These are phyloP conservation scores for Schizochytrium sp. DNA, from an alignment of 108 stramenopile species.

Conservation along the genomic window DNA sequence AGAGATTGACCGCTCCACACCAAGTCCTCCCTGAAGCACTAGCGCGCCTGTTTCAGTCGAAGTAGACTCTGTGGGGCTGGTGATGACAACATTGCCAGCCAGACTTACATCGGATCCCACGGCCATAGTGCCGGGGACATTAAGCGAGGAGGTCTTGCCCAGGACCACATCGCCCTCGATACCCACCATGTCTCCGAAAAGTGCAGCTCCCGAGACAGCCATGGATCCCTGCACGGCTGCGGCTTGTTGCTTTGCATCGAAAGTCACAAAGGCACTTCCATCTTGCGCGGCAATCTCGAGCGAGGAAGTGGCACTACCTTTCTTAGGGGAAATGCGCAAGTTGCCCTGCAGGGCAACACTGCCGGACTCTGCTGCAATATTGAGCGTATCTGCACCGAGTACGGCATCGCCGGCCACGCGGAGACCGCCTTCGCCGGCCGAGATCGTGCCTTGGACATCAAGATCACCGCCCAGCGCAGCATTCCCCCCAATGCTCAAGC, in stretches of 20 bases:
- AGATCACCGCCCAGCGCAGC: not conserved
- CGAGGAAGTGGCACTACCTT: too few relatives aligned
- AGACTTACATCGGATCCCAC: not conserved
- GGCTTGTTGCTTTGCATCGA: not conserved
- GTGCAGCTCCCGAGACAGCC: not conserved
- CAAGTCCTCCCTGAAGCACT: not conserved
- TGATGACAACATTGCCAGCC: not conserved
- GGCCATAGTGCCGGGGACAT: not conserved
- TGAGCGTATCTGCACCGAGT: too few relatives aligned
- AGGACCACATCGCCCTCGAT: not conserved
- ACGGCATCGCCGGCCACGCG: too few relatives aligned
- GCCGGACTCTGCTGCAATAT: too few relatives aligned
- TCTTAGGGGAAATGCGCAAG: too few relatives aligned
- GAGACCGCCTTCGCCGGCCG: too few relatives aligned
- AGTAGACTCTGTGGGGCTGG: not conserved
- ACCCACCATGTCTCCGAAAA: not conserved
- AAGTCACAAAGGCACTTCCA: not conserved
- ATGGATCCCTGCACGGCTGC: not conserved
- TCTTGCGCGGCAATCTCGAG: not conserved
- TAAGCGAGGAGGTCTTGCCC: not conserved
- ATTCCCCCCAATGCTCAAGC: not conserved
- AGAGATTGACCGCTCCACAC: not conserved
- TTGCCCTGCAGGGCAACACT: too few relatives aligned
- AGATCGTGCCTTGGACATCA: not conserved
- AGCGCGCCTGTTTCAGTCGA: not conserved